phyloP scores from a whole-genome alignment of 257 asterid species.

The Capsicum rhomboideum region DNA sequence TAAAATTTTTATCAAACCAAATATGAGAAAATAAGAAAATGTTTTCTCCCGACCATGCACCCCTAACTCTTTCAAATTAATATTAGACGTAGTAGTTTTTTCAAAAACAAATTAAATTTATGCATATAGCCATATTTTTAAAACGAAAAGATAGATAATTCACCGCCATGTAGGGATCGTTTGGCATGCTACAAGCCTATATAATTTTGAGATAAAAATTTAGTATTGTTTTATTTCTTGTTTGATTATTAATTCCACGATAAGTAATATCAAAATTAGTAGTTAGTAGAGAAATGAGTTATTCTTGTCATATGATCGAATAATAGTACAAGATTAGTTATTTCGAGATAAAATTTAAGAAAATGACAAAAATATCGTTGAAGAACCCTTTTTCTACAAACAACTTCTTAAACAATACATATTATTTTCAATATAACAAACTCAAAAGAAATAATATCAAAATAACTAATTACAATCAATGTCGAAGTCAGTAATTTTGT shows the following conservation, averaged over 20 bases:
- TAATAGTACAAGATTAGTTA: neutral
- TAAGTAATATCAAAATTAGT: no score
- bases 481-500: no score
- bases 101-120: neutral
- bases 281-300: no score
- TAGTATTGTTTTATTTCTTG: neutral
- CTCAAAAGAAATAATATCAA: neutral
- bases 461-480: neutral
- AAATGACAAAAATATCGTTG: no score
- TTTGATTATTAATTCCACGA: no score
- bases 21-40: no score
- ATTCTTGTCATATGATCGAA: neutral
- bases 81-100: neutral
- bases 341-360: neutral
- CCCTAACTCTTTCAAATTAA: neutral
- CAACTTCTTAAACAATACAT: no score
- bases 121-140: neutral
- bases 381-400: no score
- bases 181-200: neutral
- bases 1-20: no score
- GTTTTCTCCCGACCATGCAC: no score
- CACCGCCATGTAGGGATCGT: conserved; percentile 3
- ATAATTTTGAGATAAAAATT: neutral
- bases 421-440: neutral
- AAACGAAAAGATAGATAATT: neutral